A percentile compares a stretch with the other conserved stretches of the same genome.
These are phyloP conservation scores for Teratosphaeria pseudoeucalypti DNA, from an alignment of 2,329 filamentous ascomycete species.

Conservation along the genomic window DNA sequence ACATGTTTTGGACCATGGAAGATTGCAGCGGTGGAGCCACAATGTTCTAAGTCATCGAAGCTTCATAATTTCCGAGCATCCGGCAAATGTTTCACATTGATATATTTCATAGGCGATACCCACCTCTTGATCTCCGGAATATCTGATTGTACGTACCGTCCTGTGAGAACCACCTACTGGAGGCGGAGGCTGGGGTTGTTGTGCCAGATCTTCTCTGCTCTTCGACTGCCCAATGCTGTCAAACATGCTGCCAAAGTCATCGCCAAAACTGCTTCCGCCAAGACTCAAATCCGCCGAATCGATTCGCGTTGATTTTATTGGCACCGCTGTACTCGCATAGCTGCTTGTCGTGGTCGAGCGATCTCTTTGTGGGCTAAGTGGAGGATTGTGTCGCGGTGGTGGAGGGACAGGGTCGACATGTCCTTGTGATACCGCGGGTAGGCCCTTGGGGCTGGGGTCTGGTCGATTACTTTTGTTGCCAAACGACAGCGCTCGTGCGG, in stretches of 20 bases:
- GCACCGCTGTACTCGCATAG: conserved; percentile 31
- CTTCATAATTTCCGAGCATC: neutral
- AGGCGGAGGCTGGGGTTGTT: conserved; percentile 13
- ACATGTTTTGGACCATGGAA: neutral
- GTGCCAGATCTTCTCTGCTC: conserved; percentile 12
- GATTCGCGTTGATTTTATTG: conserved; percentile 5
- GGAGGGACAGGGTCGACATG: conserved; percentile 8
- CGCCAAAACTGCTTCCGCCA: conserved; percentile 20
- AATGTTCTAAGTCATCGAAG: neutral
- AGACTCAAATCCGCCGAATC: conserved; percentile 21
- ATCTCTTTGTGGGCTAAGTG: conserved; percentile 25
- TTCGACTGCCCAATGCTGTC: conserved; percentile 14
- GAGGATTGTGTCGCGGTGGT: conserved; percentile 1
- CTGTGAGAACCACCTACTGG: conserved; percentile 7
- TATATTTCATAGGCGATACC: neutral
- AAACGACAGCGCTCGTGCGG: conserved; percentile 45
- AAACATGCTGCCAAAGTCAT: conserved; percentile 29
- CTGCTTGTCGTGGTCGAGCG: conserved; percentile 31
- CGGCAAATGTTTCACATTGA: neutral
- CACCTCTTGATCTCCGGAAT: neutral
- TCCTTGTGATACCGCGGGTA: conserved; percentile 1
- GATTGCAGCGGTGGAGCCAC: neutral
- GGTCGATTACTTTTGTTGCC: conserved; percentile 26
- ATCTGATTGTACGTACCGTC: conserved; percentile 9
- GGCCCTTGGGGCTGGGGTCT: conserved; percentile 8